Percentiles rank a stretch among this genome's conserved stretches.
These are phyloP conservation scores for Tetramitus jugosus DNA, from an alignment of 208 protist genomes.

Conservation along the genomic window DNA sequence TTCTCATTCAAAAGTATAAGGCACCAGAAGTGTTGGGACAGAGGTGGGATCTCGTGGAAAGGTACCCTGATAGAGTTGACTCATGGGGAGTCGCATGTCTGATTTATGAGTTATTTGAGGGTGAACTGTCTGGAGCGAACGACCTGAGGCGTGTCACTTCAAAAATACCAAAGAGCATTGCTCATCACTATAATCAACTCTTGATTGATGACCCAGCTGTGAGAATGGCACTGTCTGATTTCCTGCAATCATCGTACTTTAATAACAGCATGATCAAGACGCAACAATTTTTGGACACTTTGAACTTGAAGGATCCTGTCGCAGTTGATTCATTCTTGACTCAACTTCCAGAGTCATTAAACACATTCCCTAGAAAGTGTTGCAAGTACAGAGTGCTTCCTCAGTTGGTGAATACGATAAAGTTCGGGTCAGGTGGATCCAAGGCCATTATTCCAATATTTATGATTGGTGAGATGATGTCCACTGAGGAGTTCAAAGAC, in stretches of 20 bases:
- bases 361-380: conserved; percentile 48
- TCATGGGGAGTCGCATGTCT: conserved; percentile 63
- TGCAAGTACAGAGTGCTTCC: conserved; percentile 55
- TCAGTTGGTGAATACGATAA: conserved; percentile 48
- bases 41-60: conserved; percentile 8
- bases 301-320: conserved; percentile 52
- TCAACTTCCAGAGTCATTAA: conserved; percentile 44
- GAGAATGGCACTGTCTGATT: not conserved
- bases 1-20: conserved; percentile 28
- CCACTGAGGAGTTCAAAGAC: conserved; percentile 47
- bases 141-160: not conserved
- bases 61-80: conserved; percentile 37
- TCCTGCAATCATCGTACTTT: not conserved
- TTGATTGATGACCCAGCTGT: not conserved
- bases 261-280: not conserved
- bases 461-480: conserved; percentile 46
- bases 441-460: conserved; percentile 54
- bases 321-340: conserved; percentile 53
- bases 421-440: conserved; percentile 40
- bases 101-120: conserved; percentile 50
- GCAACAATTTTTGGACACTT: conserved; percentile 45
- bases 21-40: conserved; percentile 31
- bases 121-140: conserved; percentile 29
- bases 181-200: not conserved
- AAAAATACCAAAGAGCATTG: not conserved